Evolutionary conservation across 768 basidiomycete genomes (phyloP), one percentile per base, ranked within the genome.

Genomic region (Mycena galopus): DNA sequence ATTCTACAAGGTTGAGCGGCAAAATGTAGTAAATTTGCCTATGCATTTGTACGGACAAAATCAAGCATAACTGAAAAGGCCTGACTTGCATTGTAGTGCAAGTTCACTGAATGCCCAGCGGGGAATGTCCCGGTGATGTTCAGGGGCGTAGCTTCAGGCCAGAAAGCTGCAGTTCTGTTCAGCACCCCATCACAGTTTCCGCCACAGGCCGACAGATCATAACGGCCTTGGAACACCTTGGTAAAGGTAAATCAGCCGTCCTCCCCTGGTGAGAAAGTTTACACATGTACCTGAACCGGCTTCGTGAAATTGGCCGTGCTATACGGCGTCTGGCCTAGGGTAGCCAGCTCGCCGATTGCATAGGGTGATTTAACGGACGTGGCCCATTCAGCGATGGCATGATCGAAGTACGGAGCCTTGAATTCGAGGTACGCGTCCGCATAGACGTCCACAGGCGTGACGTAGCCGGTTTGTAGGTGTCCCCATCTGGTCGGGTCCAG

Each of bases 171-270:
- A 2, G 69, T 65, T 47, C 57, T 16, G 57, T 71, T 35, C 4
- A 71, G 55, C 14, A 71, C 56, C 35, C 63, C 63, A 47, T 65
- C 69, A n/a, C 69, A 71, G n/a, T 71, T 65, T 25, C 69, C 69
- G 1, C 69, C 69, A 32, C 62, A 70, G 30, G 0, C 61, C 62
- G 32, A 5, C 51, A 6, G 69, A n/a, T n/a, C n/a, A n/a, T n/a
- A n/a, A n/a, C n/a, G n/a, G n/a, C n/a, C n/a, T n/a, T n/a, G n/a
- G n/a, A n/a, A n/a, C n/a, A n/a, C n/a, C n/a, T n/a, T n/a, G n/a
- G n/a, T n/a, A n/a, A n/a, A n/a, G n/a, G n/a, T n/a, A n/a, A n/a
- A n/a, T n/a, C n/a, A n/a, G n/a, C n/a, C n/a, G n/a, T n/a, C n/a
- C n/a, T n/a, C 69, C 19, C 23, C 25, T 5, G 69, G 62, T 62